Percentiles rank a stretch among this genome's conserved stretches.
Conservation (phyloP, 805 yeast species). For the Metschnikowia gelsemii region DNA sequence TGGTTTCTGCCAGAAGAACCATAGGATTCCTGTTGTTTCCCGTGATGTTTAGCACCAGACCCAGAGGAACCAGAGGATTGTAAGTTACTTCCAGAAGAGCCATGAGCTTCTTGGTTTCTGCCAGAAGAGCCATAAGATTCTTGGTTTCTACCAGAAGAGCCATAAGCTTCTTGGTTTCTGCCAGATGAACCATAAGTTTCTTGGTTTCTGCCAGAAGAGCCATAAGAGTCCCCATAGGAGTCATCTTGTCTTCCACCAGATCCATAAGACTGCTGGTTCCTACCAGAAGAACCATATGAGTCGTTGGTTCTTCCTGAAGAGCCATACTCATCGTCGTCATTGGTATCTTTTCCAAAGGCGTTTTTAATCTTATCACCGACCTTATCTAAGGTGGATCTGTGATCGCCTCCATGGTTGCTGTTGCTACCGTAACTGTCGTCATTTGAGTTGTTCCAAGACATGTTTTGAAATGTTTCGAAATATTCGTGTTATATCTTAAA, state of each 20-base stretch:
- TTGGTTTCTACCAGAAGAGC: constrained; percentile 1
- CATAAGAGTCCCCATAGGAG: constrained; percentile 29
- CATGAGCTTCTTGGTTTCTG: background rate
- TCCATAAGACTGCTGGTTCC: constrained; percentile 23
- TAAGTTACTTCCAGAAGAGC: constrained; percentile 1
- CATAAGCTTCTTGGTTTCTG: background rate
- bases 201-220: constrained; percentile 22
- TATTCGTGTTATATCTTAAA: too few relatives aligned
- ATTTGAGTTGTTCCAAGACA: constrained; percentile 13
- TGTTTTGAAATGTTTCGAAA: constrained; percentile 3
- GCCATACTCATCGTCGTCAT: constrained; percentile 20
- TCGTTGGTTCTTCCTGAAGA: constrained; percentile 18
- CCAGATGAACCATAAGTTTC: background rate
- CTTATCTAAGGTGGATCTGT: constrained; percentile 4
- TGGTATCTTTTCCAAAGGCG: constrained; percentile 13
- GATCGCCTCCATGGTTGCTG: constrained; percentile 12
- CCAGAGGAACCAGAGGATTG: constrained; percentile 22
- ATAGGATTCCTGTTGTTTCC: constrained; percentile 5
- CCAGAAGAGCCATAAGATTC: constrained; percentile 22
- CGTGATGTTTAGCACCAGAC: too few relatives aligned
- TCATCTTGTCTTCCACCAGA: constrained; percentile 19
- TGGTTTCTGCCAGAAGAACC: background rate
- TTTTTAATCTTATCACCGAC: constrained; percentile 17
- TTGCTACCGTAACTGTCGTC: constrained; percentile 9
- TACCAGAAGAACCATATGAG: constrained; percentile 28